Evolutionary conservation across 768 basidiomycete species (phyloP), one percentile per base, ranked within the genome.

Genomic region (Kockovaella imperatae): DNA sequence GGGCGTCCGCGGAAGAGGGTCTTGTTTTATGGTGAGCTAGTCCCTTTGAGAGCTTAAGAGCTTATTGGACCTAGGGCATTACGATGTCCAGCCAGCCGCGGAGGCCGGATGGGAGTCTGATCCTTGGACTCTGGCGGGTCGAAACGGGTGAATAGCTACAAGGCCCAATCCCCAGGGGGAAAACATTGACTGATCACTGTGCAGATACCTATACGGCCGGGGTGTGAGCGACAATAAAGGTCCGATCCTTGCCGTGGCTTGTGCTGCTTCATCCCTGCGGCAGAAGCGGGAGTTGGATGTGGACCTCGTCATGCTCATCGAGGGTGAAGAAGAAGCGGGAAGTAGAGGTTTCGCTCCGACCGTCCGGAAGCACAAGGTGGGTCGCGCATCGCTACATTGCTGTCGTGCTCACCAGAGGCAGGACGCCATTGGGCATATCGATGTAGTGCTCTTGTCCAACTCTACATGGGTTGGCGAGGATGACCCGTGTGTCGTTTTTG

Each of bases 291-390:
- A 82, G 10, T 78, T 99, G 2, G 86, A 79, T 20, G 77, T 90
- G 0, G 95, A 99, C 63, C 68, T 99, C 1, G 82, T 96, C 4
- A 81, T 97, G 67, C 70, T 96, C 43, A 81, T 97, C 14, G 95
- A 99, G 72, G 95, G 95, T 0, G 93, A 97, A 67, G 95, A 95
- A 67, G 95, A 99, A 68, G 81, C 80, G n/a, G 93, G 93, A 1
- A 93, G 89, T 64, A 70, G 76, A 4, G 89, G 91, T 0, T 91
- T 99, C 62, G 77, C 74, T 31, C 80, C 86, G n/a, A 78, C 84
- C 2, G 84, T 96, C 8, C 61, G 73, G 47, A 77, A 75, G 47
- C 75, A 89, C 70, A 89, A 87, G 79, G 87, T 84, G 50, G 36
- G 67, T 59, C 26, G 23, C 18, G 36, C 8, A 38, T 20, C 36